These are phyloP conservation scores for Pascua guehoae DNA, from an alignment of 1,284 basidiomycete genomes.

Conservation along the genomic window DNA sequence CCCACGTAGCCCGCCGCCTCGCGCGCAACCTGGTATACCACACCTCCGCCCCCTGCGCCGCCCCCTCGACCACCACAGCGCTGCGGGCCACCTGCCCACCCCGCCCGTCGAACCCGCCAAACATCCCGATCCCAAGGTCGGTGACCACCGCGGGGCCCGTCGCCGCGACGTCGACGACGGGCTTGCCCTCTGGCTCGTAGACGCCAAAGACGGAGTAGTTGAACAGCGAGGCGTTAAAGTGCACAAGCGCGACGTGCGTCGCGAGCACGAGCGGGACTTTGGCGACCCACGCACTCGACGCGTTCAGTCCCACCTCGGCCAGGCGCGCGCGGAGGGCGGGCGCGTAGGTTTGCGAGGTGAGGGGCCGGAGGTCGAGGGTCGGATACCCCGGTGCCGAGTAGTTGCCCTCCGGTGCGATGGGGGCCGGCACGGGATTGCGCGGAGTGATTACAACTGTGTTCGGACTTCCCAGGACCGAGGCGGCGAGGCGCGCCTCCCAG, in stretches of 20 bases:
- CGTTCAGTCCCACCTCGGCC: not conserved
- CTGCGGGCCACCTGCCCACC: not conserved
- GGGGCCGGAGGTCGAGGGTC: conserved; percentile 5
- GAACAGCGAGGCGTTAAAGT: conserved; percentile 16
- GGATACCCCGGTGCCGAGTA: conserved; percentile 17
- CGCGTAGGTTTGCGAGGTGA: not conserved
- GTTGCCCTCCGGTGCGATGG: not conserved
- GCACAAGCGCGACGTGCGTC: conserved; percentile 25
- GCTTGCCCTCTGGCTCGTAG: not conserved
- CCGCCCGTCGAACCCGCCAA: conserved; percentile 1
- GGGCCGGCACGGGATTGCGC: not conserved
- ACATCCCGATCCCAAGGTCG: conserved; percentile 12
- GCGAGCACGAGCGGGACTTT: conserved; percentile 17
- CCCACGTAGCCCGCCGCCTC: no score
- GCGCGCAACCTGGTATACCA: not conserved
- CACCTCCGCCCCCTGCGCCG: not conserved
- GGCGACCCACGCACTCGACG: conserved; percentile 8
- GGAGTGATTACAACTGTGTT: not conserved
- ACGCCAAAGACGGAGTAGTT: not conserved
- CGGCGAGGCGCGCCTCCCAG: conserved; percentile 7
- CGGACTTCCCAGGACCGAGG: not conserved
- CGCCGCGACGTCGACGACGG: not conserved
- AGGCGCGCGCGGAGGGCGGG: not conserved
- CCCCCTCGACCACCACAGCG: not conserved
- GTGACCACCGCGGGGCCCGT: conserved; percentile 4